Conservation (phyloP, 805 yeast species). For the Kregervanrija fluxuum region DNA sequence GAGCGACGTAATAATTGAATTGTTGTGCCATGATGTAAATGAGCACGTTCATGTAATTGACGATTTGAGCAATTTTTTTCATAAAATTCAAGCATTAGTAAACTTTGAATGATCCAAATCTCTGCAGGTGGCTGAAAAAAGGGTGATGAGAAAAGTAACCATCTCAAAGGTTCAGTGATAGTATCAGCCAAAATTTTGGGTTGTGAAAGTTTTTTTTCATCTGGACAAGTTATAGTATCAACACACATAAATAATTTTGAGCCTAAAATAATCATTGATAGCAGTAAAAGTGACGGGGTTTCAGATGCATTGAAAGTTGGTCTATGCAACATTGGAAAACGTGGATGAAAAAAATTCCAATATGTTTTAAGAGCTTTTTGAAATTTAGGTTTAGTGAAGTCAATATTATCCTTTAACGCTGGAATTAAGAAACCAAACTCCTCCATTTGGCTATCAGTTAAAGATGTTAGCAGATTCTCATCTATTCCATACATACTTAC, state of each 20-base stretch:
- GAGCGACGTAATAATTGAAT: conserved; percentile 71
- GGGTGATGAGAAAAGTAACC: conserved; percentile 60
- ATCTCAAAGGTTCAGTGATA: conserved; percentile 56
- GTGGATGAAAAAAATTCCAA: conserved; percentile 55
- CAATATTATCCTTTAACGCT: conserved; percentile 18
- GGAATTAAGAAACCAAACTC: conserved; percentile 24
- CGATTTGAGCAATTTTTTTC: conserved; percentile 70
- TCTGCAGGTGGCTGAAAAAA: conserved; percentile 73
- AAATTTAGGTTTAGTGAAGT: conserved; percentile 23
- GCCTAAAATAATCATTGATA: conserved; percentile 53
- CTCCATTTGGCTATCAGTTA: conserved; percentile 14
- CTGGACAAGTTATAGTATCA: conserved; percentile 19
- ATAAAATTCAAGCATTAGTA: conserved; percentile 66
- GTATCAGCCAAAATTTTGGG: conserved; percentile 35
- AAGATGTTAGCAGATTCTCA: conserved; percentile 6
- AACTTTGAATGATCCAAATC: conserved; percentile 69
- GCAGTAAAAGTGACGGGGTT: conserved; percentile 42
- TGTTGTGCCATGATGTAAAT: conserved; percentile 81
- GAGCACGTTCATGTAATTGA: conserved; percentile 71
- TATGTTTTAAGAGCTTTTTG: conserved; percentile 31
- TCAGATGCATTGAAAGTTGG: conserved; percentile 47
- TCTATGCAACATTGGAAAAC: conserved; percentile 50
- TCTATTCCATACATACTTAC: conserved; percentile 1
- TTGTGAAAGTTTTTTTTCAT: conserved; percentile 13
- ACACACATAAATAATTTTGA: conserved; percentile 30